These are phyloP conservation scores for Fusarium sambucinum DNA, from an alignment of 2,329 filamentous ascomycete species.

Conservation along the genomic window DNA sequence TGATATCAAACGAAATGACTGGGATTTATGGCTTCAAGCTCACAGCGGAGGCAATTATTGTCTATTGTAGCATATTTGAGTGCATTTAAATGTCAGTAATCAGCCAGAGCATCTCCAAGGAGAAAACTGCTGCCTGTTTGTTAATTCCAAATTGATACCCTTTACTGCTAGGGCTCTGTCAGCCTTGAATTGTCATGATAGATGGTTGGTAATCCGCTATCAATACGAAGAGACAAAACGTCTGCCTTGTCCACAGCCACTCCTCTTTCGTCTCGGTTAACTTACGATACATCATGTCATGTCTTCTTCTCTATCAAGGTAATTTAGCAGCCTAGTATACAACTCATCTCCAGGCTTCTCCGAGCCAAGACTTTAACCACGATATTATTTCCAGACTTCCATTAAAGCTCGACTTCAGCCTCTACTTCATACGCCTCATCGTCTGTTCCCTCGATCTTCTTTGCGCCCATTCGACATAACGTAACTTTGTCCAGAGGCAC, in stretches of 20 bases:
- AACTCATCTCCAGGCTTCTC: constrained; percentile 1
- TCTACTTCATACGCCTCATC: constrained; percentile 67
- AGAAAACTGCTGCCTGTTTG: neutral
- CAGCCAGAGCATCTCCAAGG: no score
- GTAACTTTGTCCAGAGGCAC: constrained; percentile 77
- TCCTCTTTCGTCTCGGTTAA: neutral
- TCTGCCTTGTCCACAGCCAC: constrained; percentile 1
- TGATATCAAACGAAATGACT: constrained; percentile 4
- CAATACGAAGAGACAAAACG: neutral
- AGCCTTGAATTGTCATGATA: neutral
- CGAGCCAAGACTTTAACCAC: neutral
- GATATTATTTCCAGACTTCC: constrained; percentile 21
- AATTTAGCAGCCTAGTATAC: constrained; percentile 1
- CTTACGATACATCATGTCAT: neutral
- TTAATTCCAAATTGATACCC: neutral
- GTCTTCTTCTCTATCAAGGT: neutral
- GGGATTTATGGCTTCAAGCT: neutral
- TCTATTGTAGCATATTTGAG: neutral
- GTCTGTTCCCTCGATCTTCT: constrained; percentile 67
- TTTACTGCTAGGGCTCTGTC: neutral
- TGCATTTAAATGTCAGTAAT: neutral
- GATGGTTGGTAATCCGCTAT: constrained; percentile 14
- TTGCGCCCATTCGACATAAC: constrained; percentile 90
- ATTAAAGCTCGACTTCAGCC: constrained; percentile 60
- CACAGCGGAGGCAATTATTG: neutral